Evolutionary conservation across 768 basidiomycete species (phyloP), one percentile per base, ranked within the genome.

Genomic region (Leccinum pellstonianum): DNA sequence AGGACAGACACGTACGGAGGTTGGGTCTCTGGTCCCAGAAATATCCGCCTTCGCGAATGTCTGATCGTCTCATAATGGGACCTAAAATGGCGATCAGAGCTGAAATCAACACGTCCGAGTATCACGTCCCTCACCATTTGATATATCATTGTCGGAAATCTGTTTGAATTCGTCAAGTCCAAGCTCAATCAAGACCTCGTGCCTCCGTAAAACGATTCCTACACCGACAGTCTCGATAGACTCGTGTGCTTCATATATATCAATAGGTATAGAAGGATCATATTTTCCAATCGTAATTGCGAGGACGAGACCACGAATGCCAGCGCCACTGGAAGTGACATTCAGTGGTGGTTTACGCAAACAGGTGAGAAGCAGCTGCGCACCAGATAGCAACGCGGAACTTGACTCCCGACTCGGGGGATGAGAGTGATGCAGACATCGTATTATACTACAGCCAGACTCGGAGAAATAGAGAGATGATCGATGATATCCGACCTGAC

Each of bases 201-300:
- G 79, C 66, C 66, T 66, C 81, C 81, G 81, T 5, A 82, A 70
- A 65, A 77, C 43, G 73, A 81, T 43, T 67, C 83, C 78, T 5
- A 76, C 75, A 15, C 80, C 80, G 4, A 73, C 64, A 15, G 75
- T 72, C 3, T 72, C 73, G 41, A 80, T 68, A 25, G 76, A 74
- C 2, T 72, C 58, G 14, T 75, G 77, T 3, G 79, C 74, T 69
- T 84, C 82, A 62, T 82, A 83, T 2, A 83, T 56, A 58, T 78
- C 70, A 8, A 80, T 73, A 53, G 74, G 67, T 10, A 80, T 62
- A 3, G 61, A 63, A 14, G 59, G 56, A 64, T 76, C 64, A 47
- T 73, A 73, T 49, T 66, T 66, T 31, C 68, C 73, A 25, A 79
- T 70, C 5, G 75, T 69, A n/a, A 70, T 69, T 0, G 80, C 77